Percentiles rank a stretch among this genome's conserved stretches.
Evolutionary conservation across 345 rosid species (phyloP).

Genomic region (Euphorbia tirucalli): DNA sequence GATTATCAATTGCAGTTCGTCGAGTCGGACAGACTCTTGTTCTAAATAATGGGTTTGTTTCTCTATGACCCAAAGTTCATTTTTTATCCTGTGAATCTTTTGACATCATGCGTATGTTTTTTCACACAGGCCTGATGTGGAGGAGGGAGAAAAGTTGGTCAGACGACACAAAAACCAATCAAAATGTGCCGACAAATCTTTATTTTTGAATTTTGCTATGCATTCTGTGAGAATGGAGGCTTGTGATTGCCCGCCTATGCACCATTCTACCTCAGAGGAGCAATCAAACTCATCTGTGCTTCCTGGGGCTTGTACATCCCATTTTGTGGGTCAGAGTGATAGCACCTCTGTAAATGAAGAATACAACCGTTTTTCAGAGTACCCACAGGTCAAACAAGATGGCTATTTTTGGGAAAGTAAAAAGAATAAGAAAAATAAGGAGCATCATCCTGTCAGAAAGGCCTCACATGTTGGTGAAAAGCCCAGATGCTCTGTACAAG

Average conservation of each 20-base stretch:
- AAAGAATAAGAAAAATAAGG: conserved; percentile 51
- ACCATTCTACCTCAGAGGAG: conserved; percentile 45
- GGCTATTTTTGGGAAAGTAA: conserved; percentile 54
- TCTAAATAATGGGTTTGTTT: conserved; percentile 72
- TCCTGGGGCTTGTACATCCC: conserved; percentile 46
- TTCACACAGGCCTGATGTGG: conserved; percentile 73
- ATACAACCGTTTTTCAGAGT: conserved; percentile 36
- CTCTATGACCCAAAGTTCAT: background rate
- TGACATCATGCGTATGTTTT: conserved; percentile 13
- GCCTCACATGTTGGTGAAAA: conserved; percentile 72
- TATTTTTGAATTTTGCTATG: conserved; percentile 94
- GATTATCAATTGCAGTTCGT: conserved; percentile 85
- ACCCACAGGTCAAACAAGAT: conserved; percentile 54
- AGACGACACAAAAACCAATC: conserved; percentile 75
- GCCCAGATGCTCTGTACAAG: conserved; percentile 63
- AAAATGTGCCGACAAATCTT: conserved; percentile 75
- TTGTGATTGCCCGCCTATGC: conserved; percentile 87
- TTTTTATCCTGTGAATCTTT: conserved; percentile 9
- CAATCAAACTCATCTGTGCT: conserved; percentile 57
- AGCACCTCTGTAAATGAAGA: conserved; percentile 40
- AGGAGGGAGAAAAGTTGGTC: conserved; percentile 86
- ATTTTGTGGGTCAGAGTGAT: conserved; percentile 43
- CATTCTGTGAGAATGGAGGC: conserved; percentile 98
- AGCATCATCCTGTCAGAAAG: conserved; percentile 48
- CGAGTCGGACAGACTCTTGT: conserved; percentile 92